Conservation (phyloP, 2,329 filamentous ascomycete species). For the Clonostachys chloroleuca region DNA sequence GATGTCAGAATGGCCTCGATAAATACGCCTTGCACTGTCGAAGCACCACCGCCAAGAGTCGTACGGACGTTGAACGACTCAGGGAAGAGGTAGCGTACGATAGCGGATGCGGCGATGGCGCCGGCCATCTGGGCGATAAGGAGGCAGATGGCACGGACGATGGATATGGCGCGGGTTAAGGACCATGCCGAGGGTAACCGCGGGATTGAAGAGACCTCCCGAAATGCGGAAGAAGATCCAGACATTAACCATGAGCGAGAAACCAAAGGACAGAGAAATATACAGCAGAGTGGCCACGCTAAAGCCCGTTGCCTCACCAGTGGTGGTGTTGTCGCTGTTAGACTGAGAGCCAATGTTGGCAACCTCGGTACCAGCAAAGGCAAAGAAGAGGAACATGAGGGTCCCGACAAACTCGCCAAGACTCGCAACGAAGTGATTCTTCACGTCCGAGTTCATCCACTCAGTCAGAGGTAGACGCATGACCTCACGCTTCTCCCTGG, state of each 20-base stretch:
- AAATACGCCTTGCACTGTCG: slow-evolving; percentile 38
- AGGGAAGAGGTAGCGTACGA: slow-evolving; percentile 35
- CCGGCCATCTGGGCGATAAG: slow-evolving; percentile 46
- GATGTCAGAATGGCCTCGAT: slow-evolving; percentile 44
- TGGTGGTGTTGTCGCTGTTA: slow-evolving; percentile 26
- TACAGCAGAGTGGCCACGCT: slow-evolving; percentile 35
- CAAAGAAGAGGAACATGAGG: slow-evolving; percentile 36
- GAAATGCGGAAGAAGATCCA: slow-evolving; percentile 44
- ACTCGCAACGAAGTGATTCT: slow-evolving; percentile 34
- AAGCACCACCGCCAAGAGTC: slow-evolving; percentile 29
- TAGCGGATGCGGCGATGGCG: slow-evolving; percentile 34
- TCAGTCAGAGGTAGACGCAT: slow-evolving; percentile 36
- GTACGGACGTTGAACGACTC: slow-evolving; percentile 36
- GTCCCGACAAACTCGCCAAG: slow-evolving; percentile 34
- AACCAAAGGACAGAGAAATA: slow-evolving; percentile 33
- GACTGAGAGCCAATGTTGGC: slow-evolving; percentile 29
- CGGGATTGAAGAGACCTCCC: slow-evolving; percentile 28
- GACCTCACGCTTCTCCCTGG: slow-evolving; percentile 33
- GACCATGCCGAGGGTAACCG: slow-evolving; percentile 44
- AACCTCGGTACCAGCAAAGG: slow-evolving; percentile 32
- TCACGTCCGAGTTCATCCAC: slow-evolving; percentile 41
- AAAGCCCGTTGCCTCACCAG: slow-evolving; percentile 34
- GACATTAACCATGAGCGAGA: slow-evolving; percentile 38
- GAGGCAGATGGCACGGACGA: slow-evolving; percentile 38
- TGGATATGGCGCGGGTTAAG: slow-evolving; percentile 42